A percentile compares a stretch with the other conserved stretches of the same genome.
These are phyloP conservation scores for Boletus rubropictus DNA, from an alignment of 768 basidiomycete genomes.

Conservation along the genomic window DNA sequence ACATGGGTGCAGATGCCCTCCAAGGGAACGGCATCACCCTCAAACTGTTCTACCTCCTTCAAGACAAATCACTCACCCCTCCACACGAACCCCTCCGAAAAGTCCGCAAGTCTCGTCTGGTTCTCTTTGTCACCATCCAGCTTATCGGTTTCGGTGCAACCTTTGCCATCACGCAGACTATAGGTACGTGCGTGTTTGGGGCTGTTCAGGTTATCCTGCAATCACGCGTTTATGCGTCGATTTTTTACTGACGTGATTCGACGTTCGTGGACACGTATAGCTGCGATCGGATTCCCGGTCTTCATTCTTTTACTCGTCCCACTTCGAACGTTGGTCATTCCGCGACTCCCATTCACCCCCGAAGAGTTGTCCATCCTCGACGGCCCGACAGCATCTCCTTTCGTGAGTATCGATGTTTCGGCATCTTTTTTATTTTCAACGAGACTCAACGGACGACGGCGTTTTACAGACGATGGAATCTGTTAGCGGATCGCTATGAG, in stretches of 20 bases:
- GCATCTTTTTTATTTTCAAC: background rate
- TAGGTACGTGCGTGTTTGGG: constrained; percentile 44
- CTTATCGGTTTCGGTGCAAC: constrained; percentile 81
- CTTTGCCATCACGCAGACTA: constrained; percentile 87
- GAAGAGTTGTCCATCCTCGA: constrained; percentile 85
- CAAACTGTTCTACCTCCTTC: constrained; percentile 74
- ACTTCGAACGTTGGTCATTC: constrained; percentile 63
- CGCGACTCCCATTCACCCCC: constrained; percentile 64
- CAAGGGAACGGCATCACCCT: constrained; percentile 76
- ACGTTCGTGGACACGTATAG: constrained; percentile 31
- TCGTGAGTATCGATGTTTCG: no score
- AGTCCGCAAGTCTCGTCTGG: constrained; percentile 69
- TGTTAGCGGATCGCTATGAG: constrained; percentile 33
- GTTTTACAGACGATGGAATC: constrained; percentile 38
- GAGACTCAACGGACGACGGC: background rate
- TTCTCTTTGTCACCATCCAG: constrained; percentile 69
- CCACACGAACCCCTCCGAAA: constrained; percentile 62
- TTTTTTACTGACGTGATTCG: background rate
- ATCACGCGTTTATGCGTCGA: background rate
- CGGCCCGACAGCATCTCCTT: constrained; percentile 82
- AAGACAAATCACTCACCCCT: constrained; percentile 60
- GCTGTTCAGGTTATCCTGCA: background rate
- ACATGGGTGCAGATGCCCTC: constrained; percentile 84
- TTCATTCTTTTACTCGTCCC: constrained; percentile 84
- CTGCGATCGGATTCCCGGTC: constrained; percentile 87